These are phyloP conservation scores for Rhynchosporium secalis DNA, from an alignment of 2,329 filamentous ascomycete species.

Conservation along the genomic window DNA sequence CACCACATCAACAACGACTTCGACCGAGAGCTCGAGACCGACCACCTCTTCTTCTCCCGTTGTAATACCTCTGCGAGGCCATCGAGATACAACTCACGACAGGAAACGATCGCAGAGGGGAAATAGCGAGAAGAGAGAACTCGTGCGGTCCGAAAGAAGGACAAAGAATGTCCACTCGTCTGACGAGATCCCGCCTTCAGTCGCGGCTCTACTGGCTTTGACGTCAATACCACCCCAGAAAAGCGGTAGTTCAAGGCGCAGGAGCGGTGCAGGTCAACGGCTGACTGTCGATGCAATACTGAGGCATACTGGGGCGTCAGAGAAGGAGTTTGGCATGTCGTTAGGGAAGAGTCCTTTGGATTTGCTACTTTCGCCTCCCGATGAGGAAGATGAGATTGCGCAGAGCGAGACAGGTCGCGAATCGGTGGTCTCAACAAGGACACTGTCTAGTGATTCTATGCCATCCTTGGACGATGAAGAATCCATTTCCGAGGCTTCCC, in stretches of 20 bases:
- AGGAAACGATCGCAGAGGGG: conserved; percentile 30
- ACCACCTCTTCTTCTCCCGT: conserved; percentile 36
- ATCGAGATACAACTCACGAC: conserved; percentile 29
- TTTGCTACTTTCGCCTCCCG: conserved; percentile 59
- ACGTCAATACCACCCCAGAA: conserved; percentile 58
- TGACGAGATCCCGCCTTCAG: conserved; percentile 57
- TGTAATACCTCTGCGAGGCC: conserved; percentile 36
- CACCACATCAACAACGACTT: conserved; percentile 18
- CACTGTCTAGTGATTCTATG: conserved; percentile 60
- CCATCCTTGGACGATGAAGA: conserved; percentile 54
- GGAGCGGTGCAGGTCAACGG: conserved; percentile 34
- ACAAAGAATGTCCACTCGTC: conserved; percentile 50
- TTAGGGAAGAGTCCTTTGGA: conserved; percentile 58
- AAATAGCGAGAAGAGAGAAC: conserved; percentile 24
- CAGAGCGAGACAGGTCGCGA: conserved; percentile 54
- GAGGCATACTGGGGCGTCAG: conserved; percentile 49
- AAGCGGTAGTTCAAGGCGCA: conserved; percentile 24
- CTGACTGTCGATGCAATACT: conserved; percentile 60
- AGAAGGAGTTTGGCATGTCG: conserved; percentile 57
- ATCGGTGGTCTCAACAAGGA: conserved; percentile 54
- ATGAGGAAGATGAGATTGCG: conserved; percentile 53
- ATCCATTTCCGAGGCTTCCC: conserved; percentile 46
- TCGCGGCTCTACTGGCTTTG: conserved; percentile 61
- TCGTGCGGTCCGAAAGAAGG: conserved; percentile 32
- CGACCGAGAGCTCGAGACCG: conserved; percentile 25